Base-by-base conservation (phyloP, 306 rosid species). In the Clitoria ternatea region DNA sequence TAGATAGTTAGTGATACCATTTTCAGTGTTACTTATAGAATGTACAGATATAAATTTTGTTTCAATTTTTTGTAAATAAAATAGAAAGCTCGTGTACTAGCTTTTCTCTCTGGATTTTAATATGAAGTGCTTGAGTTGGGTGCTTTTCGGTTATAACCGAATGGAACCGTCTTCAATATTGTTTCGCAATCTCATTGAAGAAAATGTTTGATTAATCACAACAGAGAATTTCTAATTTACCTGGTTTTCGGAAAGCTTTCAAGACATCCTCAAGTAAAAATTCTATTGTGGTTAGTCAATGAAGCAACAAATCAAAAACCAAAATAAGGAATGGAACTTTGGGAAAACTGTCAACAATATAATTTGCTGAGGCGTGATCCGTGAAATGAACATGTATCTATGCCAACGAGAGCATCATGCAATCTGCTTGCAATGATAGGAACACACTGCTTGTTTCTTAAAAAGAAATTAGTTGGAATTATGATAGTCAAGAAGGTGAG, bases 361-460 rank as follows among this genome's bases (percentile, higher is more conserved):
- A 39, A 53, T 79, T 33, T 69, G 75, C 81, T 74, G 76, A 18
- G 61, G 39, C 5, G 17, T 36, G 12, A 67, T 26, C 37, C 69
- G 19, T 15, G 57, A 60, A 52, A 29, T 61, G 29, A 62, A 55
- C 61, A 76, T 56, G 53, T 66, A 63, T 56, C 47, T 66, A 63
- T 22, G 54, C 61, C 49, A 78, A 44, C 47, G 73, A 50, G 35
- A 83, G 59, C 48, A 79, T 47, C 92, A 89, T 42, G 10, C 66
- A 60, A 60, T 73, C 69, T 75, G 67, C 39, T 77, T 77, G 24
- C 77, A 85, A 44, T 83, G 80, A 30, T 75, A 74, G 11, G 84
- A 66, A 73, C 82, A 82, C 40, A 84, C 61, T 2, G 84, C 82
- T 59, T 84, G 85, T 39, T 84, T 86, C 85, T 33, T 19, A 48